Evolutionary conservation across 2,329 filamentous ascomycete genomes (phyloP).

Genomic region (Fusarium longipes): DNA sequence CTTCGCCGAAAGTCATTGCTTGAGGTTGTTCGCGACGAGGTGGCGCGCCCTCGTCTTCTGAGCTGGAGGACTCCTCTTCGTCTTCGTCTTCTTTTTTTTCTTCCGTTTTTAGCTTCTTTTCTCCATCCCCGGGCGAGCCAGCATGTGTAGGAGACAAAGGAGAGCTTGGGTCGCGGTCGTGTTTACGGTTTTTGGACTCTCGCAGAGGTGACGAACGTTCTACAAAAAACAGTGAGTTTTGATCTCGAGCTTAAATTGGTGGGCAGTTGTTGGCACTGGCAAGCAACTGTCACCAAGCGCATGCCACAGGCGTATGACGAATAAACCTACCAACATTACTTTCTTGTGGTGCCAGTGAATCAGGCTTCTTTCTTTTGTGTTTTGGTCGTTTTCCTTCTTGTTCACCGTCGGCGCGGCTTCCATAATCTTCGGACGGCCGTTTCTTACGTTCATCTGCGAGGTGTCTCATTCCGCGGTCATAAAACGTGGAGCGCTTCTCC

Average conservation of each 20-base stretch:
- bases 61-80: conserved; percentile 62
- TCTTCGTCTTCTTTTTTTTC: conserved; percentile 48
- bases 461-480: conserved; percentile 79
- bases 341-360: conserved; percentile 65
- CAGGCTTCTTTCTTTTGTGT: conserved; percentile 82
- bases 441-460: conserved; percentile 74
- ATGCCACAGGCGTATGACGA: conserved; percentile 1
- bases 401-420: conserved; percentile 60
- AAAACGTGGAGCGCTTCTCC: conserved; percentile 73
- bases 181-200: conserved; percentile 63
- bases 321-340: conserved; percentile 47
- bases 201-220: conserved; percentile 66
- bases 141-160: conserved; percentile 68
- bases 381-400: conserved; percentile 70
- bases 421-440: conserved; percentile 66
- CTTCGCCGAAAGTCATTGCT: conserved; percentile 89
- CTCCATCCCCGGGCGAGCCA: conserved; percentile 68
- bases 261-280: conserved; percentile 19
- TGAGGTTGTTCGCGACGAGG: conserved; percentile 75
- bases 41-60: conserved; percentile 69
- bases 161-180: conserved; percentile 66
- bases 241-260: background rate
- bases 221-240: conserved; percentile 46
- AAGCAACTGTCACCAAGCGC: background rate
- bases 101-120: conserved; percentile 60